Conservation (phyloP, 2,329 filamentous ascomycete species). For the Cladosporium sp. region DNA sequence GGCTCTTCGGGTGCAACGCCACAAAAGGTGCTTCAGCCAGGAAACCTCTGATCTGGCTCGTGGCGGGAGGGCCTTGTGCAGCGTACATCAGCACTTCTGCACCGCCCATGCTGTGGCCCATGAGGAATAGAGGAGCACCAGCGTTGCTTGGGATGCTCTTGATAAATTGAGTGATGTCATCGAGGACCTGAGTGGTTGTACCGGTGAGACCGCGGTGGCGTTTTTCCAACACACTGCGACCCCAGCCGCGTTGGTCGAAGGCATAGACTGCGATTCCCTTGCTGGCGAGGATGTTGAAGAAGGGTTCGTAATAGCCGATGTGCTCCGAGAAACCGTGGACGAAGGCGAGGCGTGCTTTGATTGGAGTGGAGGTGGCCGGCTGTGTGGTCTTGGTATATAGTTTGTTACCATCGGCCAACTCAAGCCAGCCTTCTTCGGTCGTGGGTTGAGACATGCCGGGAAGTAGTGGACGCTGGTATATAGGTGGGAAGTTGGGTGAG, state of each 20-base stretch:
- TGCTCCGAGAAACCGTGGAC: constrained; percentile 91
- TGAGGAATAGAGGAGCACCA: constrained; percentile 65
- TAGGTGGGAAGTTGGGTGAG: neutral
- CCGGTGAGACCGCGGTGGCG: constrained; percentile 68
- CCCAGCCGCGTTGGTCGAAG: constrained; percentile 89
- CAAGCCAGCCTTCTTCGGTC: constrained; percentile 49
- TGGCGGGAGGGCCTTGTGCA: constrained; percentile 41
- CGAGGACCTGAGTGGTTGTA: constrained; percentile 65
- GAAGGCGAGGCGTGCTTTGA: constrained; percentile 70
- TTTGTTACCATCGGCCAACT: constrained; percentile 47
- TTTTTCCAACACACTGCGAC: constrained; percentile 60
- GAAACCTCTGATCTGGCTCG: constrained; percentile 64
- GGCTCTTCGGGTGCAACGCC: constrained; percentile 60
- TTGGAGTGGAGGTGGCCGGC: constrained; percentile 42
- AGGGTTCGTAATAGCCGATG: constrained; percentile 65
- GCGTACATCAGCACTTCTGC: constrained; percentile 65
- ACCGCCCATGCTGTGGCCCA: constrained; percentile 91
- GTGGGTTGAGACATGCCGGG: constrained; percentile 14
- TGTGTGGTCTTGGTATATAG: constrained; percentile 61
- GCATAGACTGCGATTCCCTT: constrained; percentile 70
- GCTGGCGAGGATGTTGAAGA: constrained; percentile 66
- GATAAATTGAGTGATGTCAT: constrained; percentile 75
- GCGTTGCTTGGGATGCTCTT: constrained; percentile 45
- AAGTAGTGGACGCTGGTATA: too few species aligned
- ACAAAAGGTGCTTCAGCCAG: constrained; percentile 76